phyloP scores from a whole-genome alignment of 306 rosid species.

The Begonia masoniana region DNA sequence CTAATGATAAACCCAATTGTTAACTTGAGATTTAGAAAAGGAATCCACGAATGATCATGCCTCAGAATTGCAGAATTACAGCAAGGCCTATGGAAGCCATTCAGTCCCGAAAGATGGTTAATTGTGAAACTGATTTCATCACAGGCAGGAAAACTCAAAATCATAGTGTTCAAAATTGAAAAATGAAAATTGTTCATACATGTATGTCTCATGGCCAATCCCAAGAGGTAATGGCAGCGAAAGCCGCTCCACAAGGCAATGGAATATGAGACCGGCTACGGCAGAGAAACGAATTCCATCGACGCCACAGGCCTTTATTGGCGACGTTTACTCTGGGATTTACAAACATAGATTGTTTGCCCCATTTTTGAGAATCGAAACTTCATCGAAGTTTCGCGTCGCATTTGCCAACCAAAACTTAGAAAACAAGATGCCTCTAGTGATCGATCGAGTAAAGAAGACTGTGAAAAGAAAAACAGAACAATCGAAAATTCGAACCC shows the following conservation, averaged over 20 bases:
- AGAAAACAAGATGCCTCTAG: too few relatives aligned
- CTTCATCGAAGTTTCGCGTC: neutral
- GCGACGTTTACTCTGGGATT: neutral
- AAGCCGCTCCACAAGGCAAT: neutral
- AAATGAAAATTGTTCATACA: neutral
- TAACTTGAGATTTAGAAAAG: neutral
- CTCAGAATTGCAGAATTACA: constrained; percentile 1
- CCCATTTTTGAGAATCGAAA: neutral
- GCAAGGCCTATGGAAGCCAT: neutral
- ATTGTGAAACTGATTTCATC: neutral
- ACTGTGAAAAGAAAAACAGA: too few relatives aligned
- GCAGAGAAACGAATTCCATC: neutral
- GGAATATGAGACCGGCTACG: neutral
- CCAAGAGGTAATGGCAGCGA: constrained; percentile 1
- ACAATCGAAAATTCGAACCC: too few relatives aligned
- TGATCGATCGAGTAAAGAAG: too few relatives aligned
- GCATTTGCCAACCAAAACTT: neutral
- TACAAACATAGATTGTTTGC: neutral
- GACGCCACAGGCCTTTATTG: neutral
- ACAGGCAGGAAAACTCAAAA: neutral
- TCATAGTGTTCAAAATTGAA: neutral
- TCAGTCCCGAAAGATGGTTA: constrained; percentile 1
- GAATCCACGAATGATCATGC: neutral
- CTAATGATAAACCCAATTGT: too few relatives aligned
- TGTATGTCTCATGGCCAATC: constrained; percentile 1